Base-by-base conservation (phyloP, 2,329 filamentous ascomycete genomes). In the Fusarium robinianum region DNA sequence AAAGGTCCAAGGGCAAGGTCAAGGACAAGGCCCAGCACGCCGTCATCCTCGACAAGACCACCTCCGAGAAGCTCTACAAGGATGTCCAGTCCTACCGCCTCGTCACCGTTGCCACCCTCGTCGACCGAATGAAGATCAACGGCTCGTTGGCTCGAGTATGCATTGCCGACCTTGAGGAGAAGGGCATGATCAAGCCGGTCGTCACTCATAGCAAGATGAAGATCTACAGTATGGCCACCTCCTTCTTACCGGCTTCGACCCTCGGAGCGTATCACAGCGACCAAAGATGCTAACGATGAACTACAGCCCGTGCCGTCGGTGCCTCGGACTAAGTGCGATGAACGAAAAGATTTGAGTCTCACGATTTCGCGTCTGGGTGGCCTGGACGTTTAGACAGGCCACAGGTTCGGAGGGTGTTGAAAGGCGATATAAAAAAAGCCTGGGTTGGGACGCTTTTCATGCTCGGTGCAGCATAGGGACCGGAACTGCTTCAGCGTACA, bases 21-120 rank as follows among this genome's bases (percentile, higher is more conserved):
- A 99, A 99, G 94, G 94, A 99, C 85, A 99, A 99, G 91, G 92
- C 94, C 78, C 88, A 97, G 77, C 94, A 99, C 85, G 89, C 88
- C 76, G 94, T 99, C 77, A 83, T 97, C 72, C 90, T 99, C 79
- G 94, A 99, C 83, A 99, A 99, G 86, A 72, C 81, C 78, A 96
- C 87, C 72, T 88, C 87, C 64, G 94, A 99, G 79, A 96, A 95
- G 83, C 90, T 99, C 76, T 88, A 96, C 84, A 99, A 99, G 84
- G 94, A 99, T 84, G 95, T 99, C 68, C 94, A 97, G 79, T 96
- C 94, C 60, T 99, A 97, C 88, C 90, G 94, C 72, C 90, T 99
- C 75, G 90, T 99, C 79, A 97, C 94, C 72, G 88, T 97, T 69
- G 91, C 94, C 69, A 92, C 90, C 67, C 90, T 99, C 70, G 94